phyloP scores from a whole-genome alignment of 108 stramenopile species.

The Skeletonema costatum region DNA sequence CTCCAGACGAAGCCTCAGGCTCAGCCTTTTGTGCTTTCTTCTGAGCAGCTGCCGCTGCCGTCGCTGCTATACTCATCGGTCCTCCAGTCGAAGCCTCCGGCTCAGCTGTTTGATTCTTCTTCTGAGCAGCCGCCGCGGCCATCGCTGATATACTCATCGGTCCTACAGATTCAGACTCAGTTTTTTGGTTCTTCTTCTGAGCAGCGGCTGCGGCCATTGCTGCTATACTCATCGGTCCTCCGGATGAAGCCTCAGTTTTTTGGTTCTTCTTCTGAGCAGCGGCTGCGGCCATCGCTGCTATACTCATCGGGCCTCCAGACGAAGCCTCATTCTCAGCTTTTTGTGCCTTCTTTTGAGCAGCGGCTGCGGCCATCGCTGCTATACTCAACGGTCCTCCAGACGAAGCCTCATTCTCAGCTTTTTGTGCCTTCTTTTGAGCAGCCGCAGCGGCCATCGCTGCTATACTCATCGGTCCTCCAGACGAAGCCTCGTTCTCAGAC shows the following conservation, averaged over 20 bases:
- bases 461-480: not conserved
- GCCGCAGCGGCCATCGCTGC: no score
- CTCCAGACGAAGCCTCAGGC: not conserved
- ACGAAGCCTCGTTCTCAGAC: not conserved
- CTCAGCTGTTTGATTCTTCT: no score
- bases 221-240: not conserved
- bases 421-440: no score
- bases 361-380: not conserved
- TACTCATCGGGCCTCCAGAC: not conserved
- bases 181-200: not conserved
- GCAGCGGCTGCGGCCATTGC: slow-evolving; percentile 1
- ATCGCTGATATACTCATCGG: no score
- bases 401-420: no score
- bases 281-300: not conserved
- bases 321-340: not conserved
- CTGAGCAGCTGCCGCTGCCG: not conserved
- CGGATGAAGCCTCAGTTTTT: not conserved
- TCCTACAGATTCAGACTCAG: not conserved
- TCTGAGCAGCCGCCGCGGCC: no score
- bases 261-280: not conserved
- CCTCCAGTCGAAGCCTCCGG: no score
- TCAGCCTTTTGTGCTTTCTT: not conserved
- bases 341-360: not conserved
- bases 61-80: not conserved
- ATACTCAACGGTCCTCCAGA: no score